Base-by-base conservation (phyloP, 2,329 filamentous ascomycete species). In the Venturia pyrina region DNA sequence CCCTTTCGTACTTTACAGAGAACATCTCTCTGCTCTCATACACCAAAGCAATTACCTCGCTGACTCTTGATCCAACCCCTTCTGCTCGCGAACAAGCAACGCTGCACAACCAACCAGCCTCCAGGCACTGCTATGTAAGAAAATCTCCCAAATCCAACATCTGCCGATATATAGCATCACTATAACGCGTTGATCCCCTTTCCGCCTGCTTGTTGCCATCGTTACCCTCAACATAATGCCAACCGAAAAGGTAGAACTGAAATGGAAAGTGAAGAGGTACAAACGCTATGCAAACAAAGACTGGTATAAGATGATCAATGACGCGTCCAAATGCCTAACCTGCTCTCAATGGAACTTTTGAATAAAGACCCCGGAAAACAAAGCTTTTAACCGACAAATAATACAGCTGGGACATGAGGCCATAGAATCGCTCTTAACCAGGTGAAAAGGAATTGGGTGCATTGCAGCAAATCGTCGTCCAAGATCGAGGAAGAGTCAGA, bases 221-320 rank as follows among this genome's bases (percentile, higher is more conserved):
- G 11, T n/a, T 28, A 37, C 37, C 28, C 1, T 34, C 24, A 5
- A 57, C 28, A 37, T 17, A 34, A 19, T 17, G 24, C 13, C 53
- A 37, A 37, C 5, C 17, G 53, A 3, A 59, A 11, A 24, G 32
- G 28, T 59, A 37, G 28, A 59, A 59, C 8, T 8, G 32, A 37
- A 59, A 59, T 59, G 28, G 28, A 59, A 37, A 59, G 28, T 28
- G 53, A 59, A 15, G 53, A 37, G 17, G 53, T 59, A 59, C 28
- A 59, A 59, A 59, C 53, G 53, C 53, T 59, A 59, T 59, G 53
- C 53, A 59, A 37, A 59, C 53, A 59, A 59, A 59, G 21, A 53
- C 48, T 28, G 21, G 48, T 53, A 28, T 53, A 53, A n/a, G 53
- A 59, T 37, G 32, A 59, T 37, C 10, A 13, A 37, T 37, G 53